phyloP scores from a whole-genome alignment of 2,329 filamentous ascomycete species.

The Fusarium circinatum region DNA sequence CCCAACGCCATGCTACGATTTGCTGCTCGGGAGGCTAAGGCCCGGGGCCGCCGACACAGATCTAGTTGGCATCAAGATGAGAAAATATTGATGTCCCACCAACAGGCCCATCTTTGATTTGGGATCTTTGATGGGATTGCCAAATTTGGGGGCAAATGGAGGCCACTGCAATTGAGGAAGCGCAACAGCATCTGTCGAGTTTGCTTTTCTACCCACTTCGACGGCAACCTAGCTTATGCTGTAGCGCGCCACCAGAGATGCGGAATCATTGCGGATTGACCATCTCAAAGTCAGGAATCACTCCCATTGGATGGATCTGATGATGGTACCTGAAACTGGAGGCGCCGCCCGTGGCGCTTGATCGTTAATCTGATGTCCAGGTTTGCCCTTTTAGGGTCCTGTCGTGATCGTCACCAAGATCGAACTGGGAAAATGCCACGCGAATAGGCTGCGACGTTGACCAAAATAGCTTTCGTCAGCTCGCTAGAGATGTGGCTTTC shows the following conservation, averaged over 20 bases:
- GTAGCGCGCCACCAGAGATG: conserved; percentile 32
- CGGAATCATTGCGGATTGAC: too few relatives aligned
- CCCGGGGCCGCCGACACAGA: conserved; percentile 25
- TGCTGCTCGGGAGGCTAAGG: conserved; percentile 5
- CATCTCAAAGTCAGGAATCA: conserved; percentile 33
- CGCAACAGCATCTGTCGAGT: conserved; percentile 13
- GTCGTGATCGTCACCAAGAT: conserved; percentile 1
- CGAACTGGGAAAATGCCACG: background rate
- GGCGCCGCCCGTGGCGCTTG: conserved; percentile 38
- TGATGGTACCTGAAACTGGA: conserved; percentile 42
- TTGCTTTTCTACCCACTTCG: conserved; percentile 20
- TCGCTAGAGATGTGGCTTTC: background rate
- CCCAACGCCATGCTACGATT: conserved; percentile 32
- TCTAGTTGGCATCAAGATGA: conserved; percentile 16
- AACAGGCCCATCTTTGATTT: conserved; percentile 7
- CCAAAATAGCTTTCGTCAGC: background rate
- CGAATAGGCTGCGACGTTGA: background rate
- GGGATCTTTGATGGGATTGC: background rate
- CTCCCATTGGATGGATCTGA: conserved; percentile 36
- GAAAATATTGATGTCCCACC: conserved; percentile 5
- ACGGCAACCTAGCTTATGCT: conserved; percentile 14
- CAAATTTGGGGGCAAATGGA: background rate
- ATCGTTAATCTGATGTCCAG: conserved; percentile 26
- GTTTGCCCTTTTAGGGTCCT: conserved; percentile 9
- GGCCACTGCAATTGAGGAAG: background rate